Evolutionary conservation across 352 stramenopile species (phyloP).

Genomic region (Globisporangium perplexum): DNA sequence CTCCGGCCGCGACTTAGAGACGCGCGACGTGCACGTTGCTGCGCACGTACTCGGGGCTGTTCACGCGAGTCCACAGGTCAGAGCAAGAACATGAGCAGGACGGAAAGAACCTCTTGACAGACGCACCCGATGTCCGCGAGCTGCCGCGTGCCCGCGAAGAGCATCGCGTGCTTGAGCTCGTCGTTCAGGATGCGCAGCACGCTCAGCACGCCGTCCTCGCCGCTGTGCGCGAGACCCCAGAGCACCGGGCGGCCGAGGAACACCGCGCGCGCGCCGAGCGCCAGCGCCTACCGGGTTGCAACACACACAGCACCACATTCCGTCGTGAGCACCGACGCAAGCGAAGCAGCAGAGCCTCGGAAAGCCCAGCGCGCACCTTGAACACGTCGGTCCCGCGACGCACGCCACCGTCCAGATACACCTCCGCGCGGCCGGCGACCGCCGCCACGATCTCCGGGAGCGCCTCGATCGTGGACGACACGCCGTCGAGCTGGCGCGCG

Average conservation of each 20-base stretch:
- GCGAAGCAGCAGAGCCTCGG: not conserved
- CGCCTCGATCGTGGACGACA: constrained; percentile 88
- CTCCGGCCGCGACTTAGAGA: constrained; percentile 1
- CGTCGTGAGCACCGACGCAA: not conserved
- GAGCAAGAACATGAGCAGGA: not conserved
- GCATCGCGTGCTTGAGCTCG: constrained; percentile 92
- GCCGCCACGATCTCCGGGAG: constrained; percentile 88
- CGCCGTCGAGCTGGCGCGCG: constrained; percentile 88
- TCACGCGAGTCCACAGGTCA: not conserved
- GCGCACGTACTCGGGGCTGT: constrained; percentile 29
- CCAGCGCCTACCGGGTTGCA: constrained; percentile 85
- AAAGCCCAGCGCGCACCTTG: constrained; percentile 57
- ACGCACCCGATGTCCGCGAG: constrained; percentile 72
- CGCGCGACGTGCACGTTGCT: constrained; percentile 12
- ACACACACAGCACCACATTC: not conserved
- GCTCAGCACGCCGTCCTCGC: constrained; percentile 82
- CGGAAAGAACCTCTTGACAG: too few species aligned
- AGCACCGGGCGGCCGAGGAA: constrained; percentile 94
- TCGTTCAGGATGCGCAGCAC: constrained; percentile 89
- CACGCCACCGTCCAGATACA: constrained; percentile 94
- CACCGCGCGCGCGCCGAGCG: constrained; percentile 91
- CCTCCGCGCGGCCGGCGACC: constrained; percentile 74
- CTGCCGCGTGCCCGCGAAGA: constrained; percentile 60
- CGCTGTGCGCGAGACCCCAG: constrained; percentile 89
- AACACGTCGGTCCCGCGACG: constrained; percentile 94